Base-by-base conservation (phyloP, 2,329 filamentous ascomycete genomes). In the Phaeosphaeria sp. region DNA sequence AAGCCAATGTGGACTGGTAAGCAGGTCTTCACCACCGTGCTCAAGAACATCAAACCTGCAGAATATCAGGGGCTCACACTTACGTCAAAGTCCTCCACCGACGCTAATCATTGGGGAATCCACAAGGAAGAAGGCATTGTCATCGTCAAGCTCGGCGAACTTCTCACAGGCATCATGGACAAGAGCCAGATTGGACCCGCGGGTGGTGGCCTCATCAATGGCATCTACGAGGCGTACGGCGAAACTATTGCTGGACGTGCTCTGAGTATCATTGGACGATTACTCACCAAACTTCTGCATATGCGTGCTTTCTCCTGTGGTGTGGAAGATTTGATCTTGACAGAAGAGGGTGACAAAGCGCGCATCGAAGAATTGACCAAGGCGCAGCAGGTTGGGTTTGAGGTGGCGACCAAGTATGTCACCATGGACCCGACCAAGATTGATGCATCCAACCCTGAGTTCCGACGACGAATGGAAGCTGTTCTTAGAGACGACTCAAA, bases 241-340 rank as follows among this genome's bases (percentile, higher is more conserved):
- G 90, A 95, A 56, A 90, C 89, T 17, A 85, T 90, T 62, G 94
- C 95, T 20, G 94, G 95, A 33, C 92, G 92, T 73, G 82, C 97
- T 9, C 86, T 99, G 53, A 96, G 93, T 81, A 90, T 94, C 66
- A 84, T 99, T 54, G 95, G 95, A 53, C 88, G 95, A 55, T 83
- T 99, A 24, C 80, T 99, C 62, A 99, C 95, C 0, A 90, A 93
- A 70, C 90, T 93, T 64, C 84, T 98, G 59, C 91, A 95, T 73
- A 96, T 97, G 89, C 87, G 93, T 51, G 95, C 94, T 1, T 98
- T 98, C 76, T 95, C 92, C 64, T 99, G 95, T 77, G 96, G 96
- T 74, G 97, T 99, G 78, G 94, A 99, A 71, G 96, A 99, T 82
- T 83, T 99, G 57, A 87, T 91, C 56, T 86, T 99, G 51, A 98